A percentile compares a stretch with the other conserved stretches of the same genome.
These are phyloP conservation scores for Mycoemilia scoparia DNA, from an alignment of 192 early-diverging fungal species.

Conservation along the genomic window DNA sequence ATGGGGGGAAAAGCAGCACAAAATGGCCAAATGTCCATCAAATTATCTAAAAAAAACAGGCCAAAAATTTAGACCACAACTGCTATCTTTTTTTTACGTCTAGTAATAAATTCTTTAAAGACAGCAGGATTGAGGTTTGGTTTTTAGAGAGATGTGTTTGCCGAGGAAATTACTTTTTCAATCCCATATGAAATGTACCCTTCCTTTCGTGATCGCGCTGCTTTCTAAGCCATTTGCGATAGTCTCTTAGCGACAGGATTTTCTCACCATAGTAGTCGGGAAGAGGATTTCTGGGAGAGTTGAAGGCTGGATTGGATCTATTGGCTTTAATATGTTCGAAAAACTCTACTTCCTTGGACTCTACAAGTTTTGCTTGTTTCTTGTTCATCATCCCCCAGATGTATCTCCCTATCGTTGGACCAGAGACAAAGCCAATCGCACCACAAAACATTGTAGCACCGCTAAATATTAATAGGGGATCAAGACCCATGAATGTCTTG, in stretches of 20 bases:
- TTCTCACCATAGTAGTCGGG: constrained; percentile 90
- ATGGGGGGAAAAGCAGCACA: too few relatives aligned
- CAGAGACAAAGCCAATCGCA: constrained; percentile 38
- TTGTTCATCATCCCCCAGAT: constrained; percentile 36
- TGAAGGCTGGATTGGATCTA: constrained; percentile 42
- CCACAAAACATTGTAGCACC: constrained; percentile 34
- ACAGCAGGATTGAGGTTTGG: too few relatives aligned
- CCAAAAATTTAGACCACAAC: too few relatives aligned
- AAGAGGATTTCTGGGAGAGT: constrained; percentile 54
- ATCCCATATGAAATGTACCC: constrained; percentile 42
- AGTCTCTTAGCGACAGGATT: constrained; percentile 63
- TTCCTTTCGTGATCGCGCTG: constrained; percentile 62
- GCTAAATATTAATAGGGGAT: constrained; percentile 40
- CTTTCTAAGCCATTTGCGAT: constrained; percentile 74
- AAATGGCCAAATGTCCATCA: too few relatives aligned
- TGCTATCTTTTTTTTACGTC: too few relatives aligned
- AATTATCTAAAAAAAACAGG: too few relatives aligned
- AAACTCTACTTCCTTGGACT: constrained; percentile 34
- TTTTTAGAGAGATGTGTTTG: too few relatives aligned
- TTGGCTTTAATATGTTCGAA: constrained; percentile 43
- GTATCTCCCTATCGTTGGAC: constrained; percentile 41
- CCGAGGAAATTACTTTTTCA: too few relatives aligned
- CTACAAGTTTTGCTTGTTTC: constrained; percentile 17
- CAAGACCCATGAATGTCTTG: constrained; percentile 41
- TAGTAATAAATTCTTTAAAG: too few relatives aligned